These are phyloP conservation scores for Microcos paniculata DNA, from an alignment of 345 rosid species.

Conservation along the genomic window DNA sequence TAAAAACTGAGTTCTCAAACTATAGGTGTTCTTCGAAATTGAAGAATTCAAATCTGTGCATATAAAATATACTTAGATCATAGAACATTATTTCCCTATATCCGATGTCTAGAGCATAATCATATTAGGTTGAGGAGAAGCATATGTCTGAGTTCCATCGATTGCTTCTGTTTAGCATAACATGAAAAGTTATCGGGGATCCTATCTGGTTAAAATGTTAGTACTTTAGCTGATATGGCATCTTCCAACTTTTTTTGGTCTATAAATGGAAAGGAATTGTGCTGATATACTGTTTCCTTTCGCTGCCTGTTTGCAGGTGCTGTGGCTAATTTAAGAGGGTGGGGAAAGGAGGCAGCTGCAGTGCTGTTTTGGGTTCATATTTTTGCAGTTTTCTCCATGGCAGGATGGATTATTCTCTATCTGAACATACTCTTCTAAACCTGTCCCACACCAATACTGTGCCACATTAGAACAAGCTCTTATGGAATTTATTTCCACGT, in stretches of 20 bases:
- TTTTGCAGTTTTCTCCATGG: constrained; percentile 89
- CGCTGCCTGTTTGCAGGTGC: constrained; percentile 53
- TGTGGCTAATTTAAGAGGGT: constrained; percentile 90
- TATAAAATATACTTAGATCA: background rate
- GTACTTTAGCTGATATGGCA: background rate
- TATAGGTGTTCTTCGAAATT: background rate
- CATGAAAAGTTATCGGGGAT: background rate
- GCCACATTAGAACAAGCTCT: too few relatives aligned
- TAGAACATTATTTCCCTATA: background rate
- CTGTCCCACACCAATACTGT: background rate
- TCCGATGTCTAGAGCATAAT: background rate
- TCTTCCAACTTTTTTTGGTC: background rate
- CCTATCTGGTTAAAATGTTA: background rate
- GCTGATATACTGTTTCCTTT: background rate
- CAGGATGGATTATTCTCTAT: constrained; percentile 89
- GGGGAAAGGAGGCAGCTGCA: constrained; percentile 97
- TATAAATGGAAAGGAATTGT: background rate
- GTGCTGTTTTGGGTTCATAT: constrained; percentile 98
- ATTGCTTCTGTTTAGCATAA: background rate
- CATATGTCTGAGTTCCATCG: background rate
- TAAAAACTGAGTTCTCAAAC: constrained; percentile 9
- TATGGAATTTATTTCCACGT: background rate
- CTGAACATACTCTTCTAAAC: constrained; percentile 73
- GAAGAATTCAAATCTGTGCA: background rate
- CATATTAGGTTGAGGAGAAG: background rate